Evolutionary conservation across 208 protist species (phyloP), one percentile per base, ranked within the genome.

Genomic region (Wallacemonas sp.): DNA sequence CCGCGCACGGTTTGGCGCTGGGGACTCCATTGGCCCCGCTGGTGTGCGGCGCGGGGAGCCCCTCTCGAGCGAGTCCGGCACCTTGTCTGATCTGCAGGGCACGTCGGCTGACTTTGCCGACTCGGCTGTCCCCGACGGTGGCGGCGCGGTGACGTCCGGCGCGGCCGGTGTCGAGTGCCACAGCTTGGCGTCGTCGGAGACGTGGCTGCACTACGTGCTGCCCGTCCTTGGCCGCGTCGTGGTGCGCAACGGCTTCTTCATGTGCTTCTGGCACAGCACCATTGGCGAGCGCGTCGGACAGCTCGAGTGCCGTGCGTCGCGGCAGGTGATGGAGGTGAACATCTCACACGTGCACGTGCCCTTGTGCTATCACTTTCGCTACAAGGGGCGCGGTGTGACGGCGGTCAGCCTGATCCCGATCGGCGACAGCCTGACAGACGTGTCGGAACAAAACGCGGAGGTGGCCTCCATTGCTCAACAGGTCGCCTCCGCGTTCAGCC

Each of bases 311-410:
- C 69, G 78, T 16, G 62, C 70, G n/a, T 84, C 64, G 6, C 78
- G 72, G 4, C 77, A 74, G 67, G 78, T 84, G 62, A 48, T 76
- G 19, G 70, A 84, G 70, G 55, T 63, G 5, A 58, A 74, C 41
- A 61, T 77, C 34, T 48, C 69, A 0, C 67, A 75, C 61, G 52
- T 80, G 19, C 78, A 84, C 67, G 78, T 84, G n/a, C 78, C 78
- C 8, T 65, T 80, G 38, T 69, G 60, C 73, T 84, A 77, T 65
- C 78, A 84, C 65, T 68, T 76, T 24, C 69, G 72, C 49, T 84
- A 84, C 73, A 80, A 80, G 61, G 78, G 78, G 38, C 78, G 78
- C 30, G 78, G 78, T 9, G 74, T 77, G 17, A 80, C 78, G n/a
- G 69, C 68, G 2, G 55, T 77, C 33, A 65, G 62, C 24, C 70